Conservation (phyloP, 805 yeast genomes). For the Myxozyma geophila region DNA sequence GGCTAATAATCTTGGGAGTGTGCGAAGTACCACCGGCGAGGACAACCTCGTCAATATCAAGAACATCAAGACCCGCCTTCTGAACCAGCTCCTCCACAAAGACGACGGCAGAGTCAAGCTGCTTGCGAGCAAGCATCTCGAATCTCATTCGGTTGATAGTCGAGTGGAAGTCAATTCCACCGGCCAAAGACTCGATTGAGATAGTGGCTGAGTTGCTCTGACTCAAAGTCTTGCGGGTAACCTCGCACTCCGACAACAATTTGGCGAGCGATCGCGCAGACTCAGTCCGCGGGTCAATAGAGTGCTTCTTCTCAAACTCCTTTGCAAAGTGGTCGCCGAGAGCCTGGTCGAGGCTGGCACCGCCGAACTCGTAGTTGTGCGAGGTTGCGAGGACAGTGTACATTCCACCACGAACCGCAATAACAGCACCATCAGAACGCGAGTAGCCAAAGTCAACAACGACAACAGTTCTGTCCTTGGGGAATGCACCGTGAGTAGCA, state of each 20-base stretch:
- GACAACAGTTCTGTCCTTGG: conserved; percentile 74
- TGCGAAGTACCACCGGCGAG: conserved; percentile 93
- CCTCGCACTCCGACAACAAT: conserved; percentile 77
- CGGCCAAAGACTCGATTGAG: conserved; percentile 92
- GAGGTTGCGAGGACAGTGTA: conserved; percentile 84
- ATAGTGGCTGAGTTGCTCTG: conserved; percentile 87
- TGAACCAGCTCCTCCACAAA: conserved; percentile 75
- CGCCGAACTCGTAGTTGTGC: conserved; percentile 84
- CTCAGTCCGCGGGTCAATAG: conserved; percentile 76
- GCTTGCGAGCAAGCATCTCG: conserved; percentile 82
- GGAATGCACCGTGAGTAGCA: conserved; percentile 26
- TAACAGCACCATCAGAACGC: conserved; percentile 92
- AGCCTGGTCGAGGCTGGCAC: conserved; percentile 79
- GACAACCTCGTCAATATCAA: conserved; percentile 88
- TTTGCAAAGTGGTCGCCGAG: conserved; percentile 83
- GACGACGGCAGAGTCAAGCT: conserved; percentile 71
- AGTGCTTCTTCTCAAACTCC: conserved; percentile 89
- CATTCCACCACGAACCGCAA: conserved; percentile 92
- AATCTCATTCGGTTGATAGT: conserved; percentile 91
- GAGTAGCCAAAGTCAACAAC: conserved; percentile 98
- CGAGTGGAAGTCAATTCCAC: conserved; percentile 91
- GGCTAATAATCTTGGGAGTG: conserved; percentile 86
- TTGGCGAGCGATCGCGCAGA: conserved; percentile 82
- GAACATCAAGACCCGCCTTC: conserved; percentile 82
- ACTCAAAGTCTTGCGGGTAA: conserved; percentile 87